A percentile compares a stretch with the other conserved stretches of the same genome.
Evolutionary conservation across 495 filamentous ascomycete species (phyloP).

Genomic region (Apodospora peruviana): DNA sequence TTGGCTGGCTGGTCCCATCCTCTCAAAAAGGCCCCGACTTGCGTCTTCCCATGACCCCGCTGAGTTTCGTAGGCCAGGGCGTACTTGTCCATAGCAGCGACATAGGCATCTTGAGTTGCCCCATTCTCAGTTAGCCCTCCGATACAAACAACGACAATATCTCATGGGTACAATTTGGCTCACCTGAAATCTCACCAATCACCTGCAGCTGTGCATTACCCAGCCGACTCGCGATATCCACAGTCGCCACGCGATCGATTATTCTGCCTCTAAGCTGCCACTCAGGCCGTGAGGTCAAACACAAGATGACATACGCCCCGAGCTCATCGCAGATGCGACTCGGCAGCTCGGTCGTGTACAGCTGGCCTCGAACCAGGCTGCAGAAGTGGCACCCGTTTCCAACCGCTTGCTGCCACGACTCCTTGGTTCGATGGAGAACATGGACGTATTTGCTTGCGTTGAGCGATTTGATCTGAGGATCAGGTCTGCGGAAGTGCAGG

Average conservation of each 20-base stretch:
- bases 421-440: conserved; percentile 4
- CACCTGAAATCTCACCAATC: conserved; percentile 8
- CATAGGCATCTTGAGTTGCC: too few species aligned
- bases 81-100: neutral
- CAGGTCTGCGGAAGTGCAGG: neutral
- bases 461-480: neutral
- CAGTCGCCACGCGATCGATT: neutral
- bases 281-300: neutral
- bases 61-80: neutral
- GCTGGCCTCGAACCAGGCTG: conserved; percentile 10
- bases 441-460: neutral
- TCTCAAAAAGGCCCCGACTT: too few species aligned
- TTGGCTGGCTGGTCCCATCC: too few species aligned
- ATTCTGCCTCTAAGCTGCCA: neutral
- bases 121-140: too few species aligned
- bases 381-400: conserved; percentile 10
- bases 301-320: conserved; percentile 10
- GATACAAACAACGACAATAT: too few species aligned
- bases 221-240: conserved; percentile 4
- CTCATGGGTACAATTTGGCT: too few species aligned
- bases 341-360: conserved; percentile 1
- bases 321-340: conserved; percentile 8
- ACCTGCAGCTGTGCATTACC: conserved; percentile 1
- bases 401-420: conserved; percentile 5
- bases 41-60: neutral